Conservation (phyloP, 2,329 filamentous ascomycete genomes). For the Basipetospora chlamydospora region DNA sequence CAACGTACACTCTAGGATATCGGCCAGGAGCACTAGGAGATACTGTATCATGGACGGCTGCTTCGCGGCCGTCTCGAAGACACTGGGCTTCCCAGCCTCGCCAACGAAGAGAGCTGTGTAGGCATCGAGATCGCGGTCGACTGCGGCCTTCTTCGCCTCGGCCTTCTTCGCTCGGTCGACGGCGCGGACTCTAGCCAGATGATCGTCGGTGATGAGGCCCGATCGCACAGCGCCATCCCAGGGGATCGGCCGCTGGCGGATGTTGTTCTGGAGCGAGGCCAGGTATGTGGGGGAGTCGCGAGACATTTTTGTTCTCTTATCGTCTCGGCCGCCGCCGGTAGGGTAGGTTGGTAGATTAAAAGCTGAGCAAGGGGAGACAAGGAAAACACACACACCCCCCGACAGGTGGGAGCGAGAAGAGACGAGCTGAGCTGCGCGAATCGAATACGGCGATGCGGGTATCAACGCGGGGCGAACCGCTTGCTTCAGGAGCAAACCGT, state of each 20-base stretch:
- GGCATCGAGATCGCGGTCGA: conserved; percentile 65
- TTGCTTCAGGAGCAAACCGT: too few species aligned
- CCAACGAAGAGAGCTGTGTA: conserved; percentile 75
- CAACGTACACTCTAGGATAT: conserved; percentile 24
- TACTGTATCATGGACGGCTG: conserved; percentile 88
- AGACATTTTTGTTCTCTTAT: too few species aligned
- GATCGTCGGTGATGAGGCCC: conserved; percentile 83
- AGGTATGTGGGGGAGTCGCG: conserved; percentile 82
- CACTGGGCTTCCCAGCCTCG: conserved; percentile 49
- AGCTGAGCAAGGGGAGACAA: too few species aligned
- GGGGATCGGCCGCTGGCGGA: conserved; percentile 85
- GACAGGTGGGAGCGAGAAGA: too few species aligned
- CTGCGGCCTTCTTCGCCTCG: conserved; percentile 70
- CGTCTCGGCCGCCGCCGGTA: too few species aligned
- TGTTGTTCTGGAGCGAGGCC: conserved; percentile 84
- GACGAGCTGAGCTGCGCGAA: background rate
- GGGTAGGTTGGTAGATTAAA: too few species aligned
- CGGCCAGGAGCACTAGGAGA: conserved; percentile 75
- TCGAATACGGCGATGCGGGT: too few species aligned
- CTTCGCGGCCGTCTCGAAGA: conserved; percentile 74
- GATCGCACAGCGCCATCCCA: conserved; percentile 95
- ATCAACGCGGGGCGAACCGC: too few species aligned
- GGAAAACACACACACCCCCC: too few species aligned
- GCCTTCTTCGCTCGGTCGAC: conserved; percentile 85
- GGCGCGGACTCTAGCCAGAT: conserved; percentile 89